Base-by-base conservation (phyloP, 164 flowering plant species). In the Cinnamomum micranthum region DNA sequence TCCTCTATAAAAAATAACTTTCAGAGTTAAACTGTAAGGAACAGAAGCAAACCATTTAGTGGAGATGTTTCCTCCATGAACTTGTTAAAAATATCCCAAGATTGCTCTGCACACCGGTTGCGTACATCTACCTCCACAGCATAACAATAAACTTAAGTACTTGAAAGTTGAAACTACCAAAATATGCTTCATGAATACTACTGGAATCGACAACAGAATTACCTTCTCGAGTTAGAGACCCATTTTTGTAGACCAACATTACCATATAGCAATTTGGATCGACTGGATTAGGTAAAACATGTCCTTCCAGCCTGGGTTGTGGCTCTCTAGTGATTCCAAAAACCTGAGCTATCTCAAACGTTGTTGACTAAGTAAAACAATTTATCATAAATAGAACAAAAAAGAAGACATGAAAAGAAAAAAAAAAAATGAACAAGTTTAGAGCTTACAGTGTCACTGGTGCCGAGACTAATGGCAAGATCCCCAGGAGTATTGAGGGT, bases 191-290 rank as follows among this genome's bases (percentile, higher is more conserved):
- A 71, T 27, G 19, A 41, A 41, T 41, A 60, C 6, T 2, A 55
- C n/a, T 12, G 20, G 60, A 55, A 55, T 20, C 3, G n/a, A 55
- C 60, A 55, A 63, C 13, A n/a, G 47, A 2, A 24, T 11, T 80
- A 93, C 99, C 98, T 95, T 93, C 99, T 73, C 99, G 96, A 64
- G 95, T 91, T 23, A 95, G 81, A 72, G 99, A 95, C 10, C 95
- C 98, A 82, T 95, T 95, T 83, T 95, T 95, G 77, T 93, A 93
- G 74, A 75, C 77, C 78, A 95, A 68, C 99, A 95, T 95, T 35
- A 95, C 97, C 97, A 95, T 92, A 80, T 89, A 92, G 76, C 91
- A 84, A 74, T 85, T 73, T 62, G 87, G 82, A 77, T 91, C 95
- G 27, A 93, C 97, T 19, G 99, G 99, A 80, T 95, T 93, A 62